Evolutionary conservation across 768 basidiomycete genomes (phyloP), one percentile per base, ranked within the genome.

Genomic region (Tylopilus sp.): DNA sequence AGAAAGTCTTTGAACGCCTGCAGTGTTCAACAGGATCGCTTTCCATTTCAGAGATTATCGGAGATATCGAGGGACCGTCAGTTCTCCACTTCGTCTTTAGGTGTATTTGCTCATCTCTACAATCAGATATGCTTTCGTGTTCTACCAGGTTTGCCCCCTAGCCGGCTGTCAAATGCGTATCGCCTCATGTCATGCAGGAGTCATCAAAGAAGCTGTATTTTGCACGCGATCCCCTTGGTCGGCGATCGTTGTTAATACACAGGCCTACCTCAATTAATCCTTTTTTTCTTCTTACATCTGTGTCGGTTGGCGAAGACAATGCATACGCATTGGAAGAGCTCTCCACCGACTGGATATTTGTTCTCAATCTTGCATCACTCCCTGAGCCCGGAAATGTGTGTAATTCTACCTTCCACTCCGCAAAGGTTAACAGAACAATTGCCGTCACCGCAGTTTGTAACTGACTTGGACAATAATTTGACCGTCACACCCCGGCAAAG

Each of bases 211-310:
- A 68, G 29, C 61, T 96, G 10, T 89, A 82, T 70, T 92, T 87
- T 62, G 87, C 78, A 16, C 78, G 91, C 48, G 92, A 96, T 68
- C 90, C 91, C 4, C 78, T 94, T 3, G 92, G 92, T 8, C 80
- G 92, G 33, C 80, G 93, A 43, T 94, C 92, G n/a, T 76, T 96
- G 8, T 73, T 96, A 8, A 73, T 90, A 29, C 87, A 87, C 53
- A 74, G 69, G 53, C 86, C 87, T 26, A 78, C 77, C 14, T 34
- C 56, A 1, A 45, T 49, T 17, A 70, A 70, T 6, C 83, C 86
- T 0, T 78, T 77, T 54, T 73, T 92, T 38, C 63, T 89, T 29
- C 70, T 93, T 25, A 67, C 83, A 9, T 92, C 90, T 1, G 84
- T 84, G 4, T 85, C 87, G 6, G 66, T 73, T 21, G 86, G 86